Percentiles rank a stretch among this genome's conserved stretches.
phyloP scores from a whole-genome alignment of 2,329 filamentous ascomycete genomes.

The Exophiala sp. region DNA sequence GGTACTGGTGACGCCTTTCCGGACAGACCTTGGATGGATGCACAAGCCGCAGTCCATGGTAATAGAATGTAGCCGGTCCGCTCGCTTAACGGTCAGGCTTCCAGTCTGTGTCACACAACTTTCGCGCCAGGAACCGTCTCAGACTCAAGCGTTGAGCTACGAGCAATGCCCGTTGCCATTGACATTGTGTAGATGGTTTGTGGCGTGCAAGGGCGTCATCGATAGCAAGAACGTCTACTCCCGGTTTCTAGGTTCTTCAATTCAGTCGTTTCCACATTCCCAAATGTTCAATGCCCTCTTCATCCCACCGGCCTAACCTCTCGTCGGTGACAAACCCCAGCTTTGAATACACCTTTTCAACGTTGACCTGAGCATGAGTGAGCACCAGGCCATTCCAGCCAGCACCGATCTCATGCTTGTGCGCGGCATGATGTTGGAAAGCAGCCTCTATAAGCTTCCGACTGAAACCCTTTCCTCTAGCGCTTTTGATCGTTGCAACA shows the following conservation, averaged over 20 bases:
- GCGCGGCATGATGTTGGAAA: conserved; percentile 59
- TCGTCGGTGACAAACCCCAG: conserved; percentile 71
- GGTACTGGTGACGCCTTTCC: too few relatives aligned
- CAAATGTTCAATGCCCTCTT: conserved; percentile 78
- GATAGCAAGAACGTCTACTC: neutral
- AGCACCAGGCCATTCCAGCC: conserved; percentile 69
- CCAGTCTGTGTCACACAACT: too few relatives aligned
- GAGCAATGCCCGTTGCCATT: too few relatives aligned
- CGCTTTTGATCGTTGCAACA: conserved; percentile 62
- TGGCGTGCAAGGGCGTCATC: neutral
- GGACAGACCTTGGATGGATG: too few relatives aligned
- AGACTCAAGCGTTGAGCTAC: too few relatives aligned
- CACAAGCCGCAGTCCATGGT: too few relatives aligned
- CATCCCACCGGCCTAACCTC: conserved; percentile 67
- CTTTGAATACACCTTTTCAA: conserved; percentile 60
- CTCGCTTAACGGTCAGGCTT: too few relatives aligned
- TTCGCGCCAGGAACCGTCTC: too few relatives aligned
- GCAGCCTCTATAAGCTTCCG: conserved; percentile 61
- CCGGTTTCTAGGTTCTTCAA: neutral
- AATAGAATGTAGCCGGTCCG: too few relatives aligned
- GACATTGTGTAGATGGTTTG: too few relatives aligned
- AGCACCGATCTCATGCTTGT: conserved; percentile 46
- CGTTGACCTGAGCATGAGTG: conserved; percentile 68
- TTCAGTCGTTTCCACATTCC: conserved; percentile 66
- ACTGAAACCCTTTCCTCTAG: conserved; percentile 60